These are phyloP conservation scores for Histomonas meleagridis DNA, from an alignment of 208 protist species.

Conservation along the genomic window DNA sequence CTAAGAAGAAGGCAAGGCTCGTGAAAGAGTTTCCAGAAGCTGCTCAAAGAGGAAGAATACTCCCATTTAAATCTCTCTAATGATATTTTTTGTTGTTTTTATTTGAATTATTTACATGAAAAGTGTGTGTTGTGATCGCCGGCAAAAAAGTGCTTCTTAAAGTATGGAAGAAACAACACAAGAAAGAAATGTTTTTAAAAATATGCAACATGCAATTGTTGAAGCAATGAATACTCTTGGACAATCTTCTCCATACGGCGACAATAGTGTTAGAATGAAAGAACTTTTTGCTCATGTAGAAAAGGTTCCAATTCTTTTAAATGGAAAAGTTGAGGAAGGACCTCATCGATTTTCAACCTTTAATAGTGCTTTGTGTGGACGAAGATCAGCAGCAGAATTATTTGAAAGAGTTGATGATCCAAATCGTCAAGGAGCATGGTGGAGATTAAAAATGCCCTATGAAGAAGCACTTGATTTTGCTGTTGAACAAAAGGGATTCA, in stretches of 20 bases:
- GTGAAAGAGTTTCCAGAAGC: not conserved
- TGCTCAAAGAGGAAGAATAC: not conserved
- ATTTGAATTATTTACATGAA: no score
- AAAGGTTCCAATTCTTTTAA: not conserved
- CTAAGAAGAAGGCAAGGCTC: not conserved
- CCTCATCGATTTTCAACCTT: constrained; percentile 27
- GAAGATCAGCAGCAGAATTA: not conserved
- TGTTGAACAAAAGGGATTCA: not conserved
- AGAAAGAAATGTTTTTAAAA: constrained; percentile 6
- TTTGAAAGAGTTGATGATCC: constrained; percentile 9
- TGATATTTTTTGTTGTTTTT: no score
- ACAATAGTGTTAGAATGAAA: constrained; percentile 14
- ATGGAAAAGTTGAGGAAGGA: not conserved
- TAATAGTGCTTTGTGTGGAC: not conserved
- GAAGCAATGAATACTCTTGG: not conserved
- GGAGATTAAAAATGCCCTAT: not conserved
- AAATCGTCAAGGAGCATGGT: not conserved
- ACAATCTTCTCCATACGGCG: not conserved
- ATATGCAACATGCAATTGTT: constrained; percentile 32
- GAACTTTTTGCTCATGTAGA: not conserved
- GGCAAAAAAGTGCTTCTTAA: no score
- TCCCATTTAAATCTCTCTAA: not conserved
- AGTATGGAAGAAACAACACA: not conserved
- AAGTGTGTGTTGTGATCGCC: no score
- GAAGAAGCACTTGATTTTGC: not conserved